Evolutionary conservation across 192 early-diverging fungal species (phyloP), one percentile per base, ranked within the genome.

Genomic region (Podila epicladia): DNA sequence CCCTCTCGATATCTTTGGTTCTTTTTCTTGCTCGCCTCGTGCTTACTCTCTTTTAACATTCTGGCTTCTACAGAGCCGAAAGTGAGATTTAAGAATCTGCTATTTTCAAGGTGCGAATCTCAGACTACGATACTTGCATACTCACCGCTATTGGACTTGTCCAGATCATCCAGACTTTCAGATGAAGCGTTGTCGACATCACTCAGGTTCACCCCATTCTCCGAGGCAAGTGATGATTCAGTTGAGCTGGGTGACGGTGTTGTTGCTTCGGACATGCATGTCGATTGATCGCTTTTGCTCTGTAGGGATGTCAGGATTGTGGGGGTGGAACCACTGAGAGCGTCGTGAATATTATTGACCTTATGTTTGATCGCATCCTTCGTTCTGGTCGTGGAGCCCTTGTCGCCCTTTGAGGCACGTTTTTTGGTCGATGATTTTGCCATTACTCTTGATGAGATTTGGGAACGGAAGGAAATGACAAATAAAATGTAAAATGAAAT

Each of bases 1-100:
- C 62, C 62, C 17, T 58, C 62, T 26, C 70, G 41, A 53, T 62
- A 9, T 28, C 41, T 72, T 13, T 72, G 61, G 50, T 72, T 72
- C 37, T 72, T 72, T n/a, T 57, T 64, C 22, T 24, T 37, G 35
- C 35, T 64, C 8, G 62, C 62, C 6, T 20, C 38, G 4, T 11
- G 26, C 41, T 37, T 64, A 5, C 9, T n/a, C 2, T 58, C 70
- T 64, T 32, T 0, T 37, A 37, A 45, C 20, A n/a, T n/a, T 9
- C 5, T 11, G 8, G 29, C 0, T 26, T 19, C 22, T 41, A 24
- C 32, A 41, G 24, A 32, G 48, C n/a, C 19, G n/a, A 5, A 0
- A 20, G 38, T 9, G 32, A 19, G 31, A 38, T 11, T 63, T 28
- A 11, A 61, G 60, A 17, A 6, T 19, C 3, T 26, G 32, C 1